Percentiles rank a stretch among this genome's conserved stretches.
These are phyloP conservation scores for Pyrenophora teres DNA, from an alignment of 2,329 filamentous ascomycete genomes.

Conservation along the genomic window DNA sequence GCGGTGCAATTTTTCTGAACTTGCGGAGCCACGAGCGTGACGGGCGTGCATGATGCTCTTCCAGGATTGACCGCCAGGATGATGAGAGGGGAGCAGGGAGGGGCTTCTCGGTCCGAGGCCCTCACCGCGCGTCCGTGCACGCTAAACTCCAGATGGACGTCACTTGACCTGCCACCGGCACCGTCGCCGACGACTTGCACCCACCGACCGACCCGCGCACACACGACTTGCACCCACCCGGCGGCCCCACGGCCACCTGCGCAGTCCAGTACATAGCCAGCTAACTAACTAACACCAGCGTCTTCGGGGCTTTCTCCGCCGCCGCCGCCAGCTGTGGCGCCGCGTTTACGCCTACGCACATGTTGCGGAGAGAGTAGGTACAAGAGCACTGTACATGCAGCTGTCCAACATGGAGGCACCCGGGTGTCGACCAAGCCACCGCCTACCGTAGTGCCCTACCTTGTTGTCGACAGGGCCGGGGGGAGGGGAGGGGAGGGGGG, in stretches of 20 bases:
- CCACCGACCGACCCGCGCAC: not conserved
- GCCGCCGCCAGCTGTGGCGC: conserved; percentile 8
- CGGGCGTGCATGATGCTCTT: conserved; percentile 30
- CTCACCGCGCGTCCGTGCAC: not conserved
- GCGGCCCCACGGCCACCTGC: not conserved
- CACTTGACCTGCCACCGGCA: conserved; percentile 5
- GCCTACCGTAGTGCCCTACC: not conserved
- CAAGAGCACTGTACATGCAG: not conserved
- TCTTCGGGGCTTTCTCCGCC: not conserved
- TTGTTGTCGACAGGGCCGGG: conserved; percentile 8
- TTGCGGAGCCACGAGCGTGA: conserved; percentile 19
- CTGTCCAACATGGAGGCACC: not conserved
- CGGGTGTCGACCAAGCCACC: not conserved
- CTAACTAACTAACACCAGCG: no score
- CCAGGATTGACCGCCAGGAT: conserved; percentile 5
- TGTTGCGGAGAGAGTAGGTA: not conserved
- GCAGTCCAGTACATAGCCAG: no score
- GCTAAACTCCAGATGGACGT: conserved; percentile 14
- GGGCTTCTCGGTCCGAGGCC: not conserved
- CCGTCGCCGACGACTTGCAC: not conserved
- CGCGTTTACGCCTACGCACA: conserved; percentile 12
- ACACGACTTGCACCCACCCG: not conserved
- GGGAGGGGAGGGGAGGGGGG: not conserved
- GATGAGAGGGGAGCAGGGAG: not conserved
- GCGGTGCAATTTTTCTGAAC: conserved; percentile 14